These are phyloP conservation scores for Bremia lactucae DNA, from an alignment of 352 stramenopile genomes.

Conservation along the genomic window DNA sequence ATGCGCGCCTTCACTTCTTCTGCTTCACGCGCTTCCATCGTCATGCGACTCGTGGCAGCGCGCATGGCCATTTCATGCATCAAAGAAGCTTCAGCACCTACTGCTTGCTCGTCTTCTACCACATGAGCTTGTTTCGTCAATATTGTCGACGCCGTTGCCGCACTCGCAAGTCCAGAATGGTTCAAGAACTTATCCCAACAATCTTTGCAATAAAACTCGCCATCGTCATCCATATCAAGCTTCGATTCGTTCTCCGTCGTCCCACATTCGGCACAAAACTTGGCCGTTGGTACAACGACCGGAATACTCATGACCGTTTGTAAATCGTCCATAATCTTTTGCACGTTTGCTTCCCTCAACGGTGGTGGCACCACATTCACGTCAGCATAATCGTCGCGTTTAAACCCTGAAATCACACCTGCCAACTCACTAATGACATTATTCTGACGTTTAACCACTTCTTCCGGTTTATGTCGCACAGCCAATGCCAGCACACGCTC, in stretches of 20 bases:
- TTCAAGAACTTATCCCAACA: conserved; percentile 82
- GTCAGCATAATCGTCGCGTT: conserved; percentile 66
- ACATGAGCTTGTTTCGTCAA: not conserved
- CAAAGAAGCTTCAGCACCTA: conserved; percentile 16
- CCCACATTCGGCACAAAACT: conserved; percentile 75
- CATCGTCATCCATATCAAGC: conserved; percentile 73
- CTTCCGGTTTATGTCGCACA: conserved; percentile 60
- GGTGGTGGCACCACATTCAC: conserved; percentile 50
- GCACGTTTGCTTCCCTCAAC: conserved; percentile 57
- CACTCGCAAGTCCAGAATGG: conserved; percentile 20
- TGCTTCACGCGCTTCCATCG: conserved; percentile 41
- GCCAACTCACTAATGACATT: conserved; percentile 71
- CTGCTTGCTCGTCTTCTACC: conserved; percentile 7
- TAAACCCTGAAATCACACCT: conserved; percentile 59
- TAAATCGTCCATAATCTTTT: conserved; percentile 65
- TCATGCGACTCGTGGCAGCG: conserved; percentile 23
- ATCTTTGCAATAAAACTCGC: conserved; percentile 81
- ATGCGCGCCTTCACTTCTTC: conserved; percentile 69
- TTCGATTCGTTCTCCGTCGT: conserved; percentile 64
- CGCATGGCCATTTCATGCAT: conserved; percentile 20
- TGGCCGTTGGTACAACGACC: conserved; percentile 58
- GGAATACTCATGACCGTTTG: conserved; percentile 75
- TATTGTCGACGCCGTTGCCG: not conserved
- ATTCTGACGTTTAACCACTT: conserved; percentile 72
- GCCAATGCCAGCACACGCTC: conserved; percentile 60